Conservation (phyloP, 208 protist genomes). For the Strigomonas culicis region DNA sequence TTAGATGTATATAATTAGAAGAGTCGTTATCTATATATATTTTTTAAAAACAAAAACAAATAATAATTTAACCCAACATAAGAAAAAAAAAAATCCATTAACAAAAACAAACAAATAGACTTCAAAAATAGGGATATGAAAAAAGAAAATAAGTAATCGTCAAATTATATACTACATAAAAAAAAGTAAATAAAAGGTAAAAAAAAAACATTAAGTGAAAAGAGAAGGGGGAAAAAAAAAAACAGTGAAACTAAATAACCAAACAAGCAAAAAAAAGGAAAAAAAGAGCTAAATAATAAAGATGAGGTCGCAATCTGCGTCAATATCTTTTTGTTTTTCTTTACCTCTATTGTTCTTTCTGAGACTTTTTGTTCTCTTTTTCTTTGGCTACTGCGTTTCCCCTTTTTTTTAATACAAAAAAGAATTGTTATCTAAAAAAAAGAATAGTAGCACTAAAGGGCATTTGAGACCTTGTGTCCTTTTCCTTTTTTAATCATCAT, state of each 20-base stretch:
- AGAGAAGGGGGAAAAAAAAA: slow-evolving; percentile 1
- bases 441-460: background rate
- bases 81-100: slow-evolving; percentile 5
- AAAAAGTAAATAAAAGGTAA: slow-evolving; percentile 5
- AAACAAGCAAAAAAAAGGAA: slow-evolving; percentile 1
- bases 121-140: slow-evolving; percentile 9
- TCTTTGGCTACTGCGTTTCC: slow-evolving; percentile 12
- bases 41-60: too few species aligned
- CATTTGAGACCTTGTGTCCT: slow-evolving; percentile 2
- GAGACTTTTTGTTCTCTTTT: slow-evolving; percentile 9
- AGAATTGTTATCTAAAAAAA: background rate
- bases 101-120: slow-evolving; percentile 7
- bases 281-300: background rate
- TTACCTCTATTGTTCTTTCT: slow-evolving; percentile 19
- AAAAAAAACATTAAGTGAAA: slow-evolving; percentile 9
- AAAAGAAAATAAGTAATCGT: slow-evolving; percentile 14
- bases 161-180: background rate
- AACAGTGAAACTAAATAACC: background rate
- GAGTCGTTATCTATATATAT: slow-evolving; percentile 9
- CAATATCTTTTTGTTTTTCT: slow-evolving; percentile 9
- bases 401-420: background rate
- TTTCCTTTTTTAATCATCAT: slow-evolving; percentile 11
- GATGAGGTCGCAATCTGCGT: slow-evolving; percentile 1
- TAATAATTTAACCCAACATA: background rate
- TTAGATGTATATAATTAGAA: slow-evolving; percentile 7